A percentile compares a stretch with the other conserved stretches of the same genome.
These are phyloP conservation scores for Paramarasmius palmivorus DNA, from an alignment of 1,284 basidiomycete genomes.

Conservation along the genomic window DNA sequence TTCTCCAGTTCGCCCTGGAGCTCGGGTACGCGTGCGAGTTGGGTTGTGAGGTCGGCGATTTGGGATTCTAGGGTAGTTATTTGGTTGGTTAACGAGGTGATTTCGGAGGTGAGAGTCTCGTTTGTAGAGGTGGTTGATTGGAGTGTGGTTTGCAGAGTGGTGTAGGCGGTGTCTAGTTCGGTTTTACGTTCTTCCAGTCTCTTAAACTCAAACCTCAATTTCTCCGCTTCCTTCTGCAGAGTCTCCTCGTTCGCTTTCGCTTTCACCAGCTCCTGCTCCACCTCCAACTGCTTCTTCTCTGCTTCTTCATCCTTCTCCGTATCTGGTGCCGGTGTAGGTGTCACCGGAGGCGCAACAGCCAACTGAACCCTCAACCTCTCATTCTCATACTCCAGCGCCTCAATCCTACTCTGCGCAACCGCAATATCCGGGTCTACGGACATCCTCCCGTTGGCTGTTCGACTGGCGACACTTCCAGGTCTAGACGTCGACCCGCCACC, in stretches of 20 bases:
- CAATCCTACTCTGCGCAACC: conserved; percentile 50
- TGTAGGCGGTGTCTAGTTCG: too few species aligned
- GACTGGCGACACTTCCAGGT: conserved; percentile 14
- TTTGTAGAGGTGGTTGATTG: too few species aligned
- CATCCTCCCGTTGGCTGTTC: background rate
- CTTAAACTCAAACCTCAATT: conserved; percentile 4
- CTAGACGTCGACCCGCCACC: conserved; percentile 27
- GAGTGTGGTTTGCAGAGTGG: too few species aligned
- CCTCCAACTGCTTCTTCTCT: conserved; percentile 46
- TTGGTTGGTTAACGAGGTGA: conserved; percentile 9
- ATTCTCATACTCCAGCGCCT: conserved; percentile 61
- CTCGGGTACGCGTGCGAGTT: too few species aligned
- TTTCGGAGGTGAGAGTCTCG: too few species aligned
- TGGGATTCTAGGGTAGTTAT: background rate
- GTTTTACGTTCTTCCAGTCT: too few species aligned
- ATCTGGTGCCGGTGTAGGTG: background rate
- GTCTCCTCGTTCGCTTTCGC: conserved; percentile 46
- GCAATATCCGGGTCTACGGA: conserved; percentile 20
- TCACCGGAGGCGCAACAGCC: background rate
- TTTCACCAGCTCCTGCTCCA: too few species aligned
- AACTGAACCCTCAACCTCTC: conserved; percentile 32
- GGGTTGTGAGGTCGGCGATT: background rate
- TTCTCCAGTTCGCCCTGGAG: conserved; percentile 47
- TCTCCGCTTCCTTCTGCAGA: conserved; percentile 39
- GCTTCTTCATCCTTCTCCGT: conserved; percentile 36